Evolutionary conservation across 2,329 filamentous ascomycete genomes (phyloP).

Genomic region (Colletotrichum sp.): DNA sequence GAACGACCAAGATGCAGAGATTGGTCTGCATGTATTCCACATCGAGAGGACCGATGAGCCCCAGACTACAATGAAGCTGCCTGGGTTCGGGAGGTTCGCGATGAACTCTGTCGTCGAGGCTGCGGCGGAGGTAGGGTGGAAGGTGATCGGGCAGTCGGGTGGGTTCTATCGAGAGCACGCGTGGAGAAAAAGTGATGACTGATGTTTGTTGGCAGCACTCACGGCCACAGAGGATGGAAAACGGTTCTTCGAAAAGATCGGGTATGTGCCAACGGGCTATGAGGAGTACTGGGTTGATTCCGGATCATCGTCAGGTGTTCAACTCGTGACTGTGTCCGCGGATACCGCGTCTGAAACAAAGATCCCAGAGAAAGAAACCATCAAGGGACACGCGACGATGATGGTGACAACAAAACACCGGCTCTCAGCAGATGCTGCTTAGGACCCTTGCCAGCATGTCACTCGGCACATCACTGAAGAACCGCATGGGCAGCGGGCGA

Average conservation of each 20-base stretch:
- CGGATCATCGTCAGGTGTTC: background rate
- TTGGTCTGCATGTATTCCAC: constrained; percentile 41
- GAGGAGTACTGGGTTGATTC: constrained; percentile 27
- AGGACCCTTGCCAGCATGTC: background rate
- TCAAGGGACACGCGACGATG: constrained; percentile 16
- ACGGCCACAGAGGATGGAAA: constrained; percentile 32
- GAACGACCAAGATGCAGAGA: background rate
- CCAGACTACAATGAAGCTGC: background rate
- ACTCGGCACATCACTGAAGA: background rate
- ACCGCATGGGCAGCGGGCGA: background rate
- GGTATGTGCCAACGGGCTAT: constrained; percentile 32
- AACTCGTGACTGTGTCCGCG: background rate
- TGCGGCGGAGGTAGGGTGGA: constrained; percentile 23
- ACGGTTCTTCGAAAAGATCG: constrained; percentile 30
- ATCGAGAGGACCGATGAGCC: constrained; percentile 31
- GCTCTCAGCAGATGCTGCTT: background rate
- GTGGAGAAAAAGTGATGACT: background rate
- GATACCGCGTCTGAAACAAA: background rate
- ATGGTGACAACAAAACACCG: background rate
- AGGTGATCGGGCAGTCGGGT: constrained; percentile 32
- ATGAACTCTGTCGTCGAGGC: background rate
- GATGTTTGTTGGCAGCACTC: constrained; percentile 25
- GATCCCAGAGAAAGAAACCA: background rate
- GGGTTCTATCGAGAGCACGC: background rate
- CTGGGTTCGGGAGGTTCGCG: constrained; percentile 22